phyloP scores from a whole-genome alignment of 2,329 filamentous ascomycete genomes.

The Ophidiomyces ophidiicola region DNA sequence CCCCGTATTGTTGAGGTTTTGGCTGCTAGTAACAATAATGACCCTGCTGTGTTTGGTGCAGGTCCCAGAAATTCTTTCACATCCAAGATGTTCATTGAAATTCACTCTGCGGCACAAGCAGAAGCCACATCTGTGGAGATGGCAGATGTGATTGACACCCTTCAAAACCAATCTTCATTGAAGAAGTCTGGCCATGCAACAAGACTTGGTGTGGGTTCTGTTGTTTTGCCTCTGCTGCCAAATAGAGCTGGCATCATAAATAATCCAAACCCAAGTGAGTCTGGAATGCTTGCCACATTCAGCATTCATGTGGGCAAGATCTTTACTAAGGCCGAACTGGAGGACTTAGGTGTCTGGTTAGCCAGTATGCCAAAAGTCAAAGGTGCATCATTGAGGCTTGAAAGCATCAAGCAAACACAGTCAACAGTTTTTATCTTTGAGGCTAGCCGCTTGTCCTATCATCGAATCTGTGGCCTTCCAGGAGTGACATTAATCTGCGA shows the following conservation, averaged over 20 bases:
- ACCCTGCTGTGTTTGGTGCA: neutral
- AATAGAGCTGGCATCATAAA: neutral
- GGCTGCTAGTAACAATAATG: neutral
- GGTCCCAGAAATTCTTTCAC: neutral
- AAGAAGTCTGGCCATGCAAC: neutral
- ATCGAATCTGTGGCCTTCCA: neutral
- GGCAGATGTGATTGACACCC: neutral
- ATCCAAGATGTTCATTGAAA: neutral
- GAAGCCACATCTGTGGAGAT: neutral
- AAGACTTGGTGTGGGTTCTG: neutral
- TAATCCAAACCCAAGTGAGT: neutral
- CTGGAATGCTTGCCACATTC: neutral
- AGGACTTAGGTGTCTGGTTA: neutral
- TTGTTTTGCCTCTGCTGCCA: neutral
- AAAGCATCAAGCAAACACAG: neutral
- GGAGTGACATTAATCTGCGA: neutral
- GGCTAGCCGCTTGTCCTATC: neutral
- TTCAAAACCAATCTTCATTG: neutral
- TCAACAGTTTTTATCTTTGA: neutral
- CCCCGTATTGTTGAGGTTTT: neutral
- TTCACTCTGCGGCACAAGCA: neutral
- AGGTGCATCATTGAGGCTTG: neutral
- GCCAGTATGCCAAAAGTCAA: neutral
- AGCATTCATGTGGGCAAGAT: neutral
- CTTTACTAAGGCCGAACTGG: neutral